Base-by-base conservation (phyloP, 2,329 filamentous ascomycete genomes). In the Neocatenulostroma microsporum region DNA sequence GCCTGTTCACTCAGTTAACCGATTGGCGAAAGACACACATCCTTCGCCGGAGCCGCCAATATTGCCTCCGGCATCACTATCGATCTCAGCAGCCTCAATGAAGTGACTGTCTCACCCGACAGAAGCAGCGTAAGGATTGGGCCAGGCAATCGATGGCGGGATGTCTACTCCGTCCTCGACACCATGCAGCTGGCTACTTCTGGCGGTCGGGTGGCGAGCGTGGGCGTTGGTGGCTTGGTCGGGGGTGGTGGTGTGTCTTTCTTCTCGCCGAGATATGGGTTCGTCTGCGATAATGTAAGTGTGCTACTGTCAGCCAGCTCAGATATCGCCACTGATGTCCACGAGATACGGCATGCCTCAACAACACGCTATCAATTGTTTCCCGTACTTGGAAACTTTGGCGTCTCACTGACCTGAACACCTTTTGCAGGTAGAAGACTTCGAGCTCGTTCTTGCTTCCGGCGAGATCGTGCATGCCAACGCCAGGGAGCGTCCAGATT, bases 211-310 rank as follows among this genome's bases (percentile, higher is more conserved):
- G 57, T 61, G 10, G 54, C 61, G 0, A 51, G 53, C 4, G 62
- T 69, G 8, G 67, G 67, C 8, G 64, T 70, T 0, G 56, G 62
- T 3, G 69, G 69, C 1, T 51, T 70, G 14, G 48, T 63, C 4
- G 56, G 69, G 0, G 67, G 48, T 28, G 35, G 70, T 19, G 72
- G 72, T 9, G 63, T 72, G 17, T 69, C 67, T 1, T 73, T 62
- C 54, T 67, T 71, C 46, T 61, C 64, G 2, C 61, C 62, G 0
- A 54, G 53, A 1, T 52, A 63, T 44, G 74, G 74, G 6, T 73
- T 68, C 54, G 68, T 62, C 17, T 66, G 64, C 37, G 72, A 51
- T 23, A 45, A 32, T 10, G 34, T 51, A 5, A n/a, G n/a, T n/a
- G n/a, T n/a, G n/a, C n/a, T n/a, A n/a, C n/a, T n/a, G n/a, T n/a